Conservation (phyloP, 1,284 basidiomycete species). For the Melanopsichium pennsylvanicum region DNA sequence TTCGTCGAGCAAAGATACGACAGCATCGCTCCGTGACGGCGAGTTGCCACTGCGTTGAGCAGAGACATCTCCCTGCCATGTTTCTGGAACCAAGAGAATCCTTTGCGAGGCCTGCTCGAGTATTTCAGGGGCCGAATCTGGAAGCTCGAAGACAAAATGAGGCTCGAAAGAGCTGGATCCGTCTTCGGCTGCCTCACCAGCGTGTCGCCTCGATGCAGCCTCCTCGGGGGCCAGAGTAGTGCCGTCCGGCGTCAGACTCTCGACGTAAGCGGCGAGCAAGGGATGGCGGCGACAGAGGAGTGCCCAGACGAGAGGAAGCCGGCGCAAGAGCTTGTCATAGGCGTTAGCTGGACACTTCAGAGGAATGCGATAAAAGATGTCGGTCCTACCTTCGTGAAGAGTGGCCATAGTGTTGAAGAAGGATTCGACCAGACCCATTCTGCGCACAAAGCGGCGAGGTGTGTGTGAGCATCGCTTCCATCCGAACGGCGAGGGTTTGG, state of each 20-base stretch:
- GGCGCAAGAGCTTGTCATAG: slow-evolving; percentile 15
- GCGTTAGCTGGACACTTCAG: slow-evolving; percentile 16
- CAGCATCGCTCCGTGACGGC: slow-evolving; percentile 8
- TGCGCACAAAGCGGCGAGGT: slow-evolving; percentile 21
- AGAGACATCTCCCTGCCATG: slow-evolving; percentile 16
- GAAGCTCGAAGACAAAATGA: slow-evolving; percentile 34
- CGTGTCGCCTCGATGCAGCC: slow-evolving; percentile 19
- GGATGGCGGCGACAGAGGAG: slow-evolving; percentile 41
- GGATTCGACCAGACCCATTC: slow-evolving; percentile 44
- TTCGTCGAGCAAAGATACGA: slow-evolving; percentile 19
- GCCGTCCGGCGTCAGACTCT: slow-evolving; percentile 26
- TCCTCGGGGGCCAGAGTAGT: slow-evolving; percentile 13
- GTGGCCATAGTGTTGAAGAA: slow-evolving; percentile 46
- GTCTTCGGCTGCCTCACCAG: slow-evolving; percentile 31
- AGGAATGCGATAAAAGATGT: slow-evolving; percentile 38
- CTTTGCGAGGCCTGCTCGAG: slow-evolving; percentile 19
- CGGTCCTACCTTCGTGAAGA: slow-evolving; percentile 41
- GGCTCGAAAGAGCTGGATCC: slow-evolving; percentile 42
- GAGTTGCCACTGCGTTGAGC: too few species aligned
- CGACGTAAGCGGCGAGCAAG: slow-evolving; percentile 22
- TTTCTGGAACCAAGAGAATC: slow-evolving; percentile 4
- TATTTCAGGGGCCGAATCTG: slow-evolving; percentile 12
- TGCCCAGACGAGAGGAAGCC: slow-evolving; percentile 37
- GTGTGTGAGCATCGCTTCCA: slow-evolving; percentile 21
- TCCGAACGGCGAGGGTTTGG: slow-evolving; percentile 32